Evolutionary conservation across 2,329 filamentous ascomycete species (phyloP), one percentile per base, ranked within the genome.

Genomic region (Aspergillus neotritici): DNA sequence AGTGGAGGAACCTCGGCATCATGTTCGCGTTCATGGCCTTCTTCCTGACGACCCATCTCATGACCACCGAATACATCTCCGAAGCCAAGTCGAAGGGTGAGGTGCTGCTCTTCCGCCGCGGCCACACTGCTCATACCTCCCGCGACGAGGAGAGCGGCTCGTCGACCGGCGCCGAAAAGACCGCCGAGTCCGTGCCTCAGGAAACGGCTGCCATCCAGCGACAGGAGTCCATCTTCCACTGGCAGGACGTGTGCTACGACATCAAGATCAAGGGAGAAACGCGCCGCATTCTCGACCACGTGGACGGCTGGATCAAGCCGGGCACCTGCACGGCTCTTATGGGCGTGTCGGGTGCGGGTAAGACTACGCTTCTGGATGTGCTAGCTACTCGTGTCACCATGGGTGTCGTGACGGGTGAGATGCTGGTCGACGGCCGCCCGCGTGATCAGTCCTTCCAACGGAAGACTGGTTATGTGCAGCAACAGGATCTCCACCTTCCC

Each of bases 221-320:
- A 51, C 83, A 87, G 60, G 87, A 80, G 4, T 85, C 86, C 15
- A 80, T 90, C 48, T 94, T 94, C 73, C 85, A 88, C 59, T 94
- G 88, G 89, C 78, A 83, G 51, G 76, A 91, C 54, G 83, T 94
- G 2, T 89, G 84, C 68, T 95, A 87, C 56, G 83, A 87, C 47
- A 84, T 88, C 62, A 80, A 80, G 56, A 89, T 94, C 68, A 94
- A 94, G 72, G 74, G 74, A 11, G 80, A 91, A 56, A 70, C 75
- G 1, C 79, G 88, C 12, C 80, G 84, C 34, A 86, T 96, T 56
- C 72, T 96, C 46, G 83, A 95, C 56, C 74, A 93, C 49, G 86
- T 95, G 10, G 86, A 94, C 59, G 90, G 90, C 30, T 96, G 87
- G 86, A 88, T 96, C 47, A 93, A 94, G 67, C 90, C 90, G 3